These are phyloP conservation scores for Cladochytrium replicatum DNA, from an alignment of 192 early-diverging fungal genomes.

Conservation along the genomic window DNA sequence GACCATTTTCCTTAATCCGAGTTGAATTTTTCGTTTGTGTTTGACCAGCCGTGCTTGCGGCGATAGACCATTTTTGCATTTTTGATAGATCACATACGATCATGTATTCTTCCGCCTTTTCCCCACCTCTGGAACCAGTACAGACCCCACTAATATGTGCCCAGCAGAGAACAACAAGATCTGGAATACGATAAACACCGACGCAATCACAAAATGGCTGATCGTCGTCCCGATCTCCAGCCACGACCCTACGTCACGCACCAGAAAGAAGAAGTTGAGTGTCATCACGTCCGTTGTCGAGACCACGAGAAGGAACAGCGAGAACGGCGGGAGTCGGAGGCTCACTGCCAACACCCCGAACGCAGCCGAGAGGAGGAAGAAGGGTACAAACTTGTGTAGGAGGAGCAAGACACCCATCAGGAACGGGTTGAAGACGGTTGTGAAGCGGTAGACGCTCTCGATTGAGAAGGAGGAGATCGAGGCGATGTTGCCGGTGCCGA, in stretches of 20 bases:
- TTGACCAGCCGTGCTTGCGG: no score
- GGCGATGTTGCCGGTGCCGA: conserved; percentile 94
- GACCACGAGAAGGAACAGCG: conserved; percentile 75
- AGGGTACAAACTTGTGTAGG: conserved; percentile 87
- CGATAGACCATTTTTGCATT: no score
- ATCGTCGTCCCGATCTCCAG: conserved; percentile 95
- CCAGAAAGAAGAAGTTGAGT: conserved; percentile 93
- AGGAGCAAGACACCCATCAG: conserved; percentile 77
- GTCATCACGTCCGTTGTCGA: conserved; percentile 88
- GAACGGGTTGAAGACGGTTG: conserved; percentile 84
- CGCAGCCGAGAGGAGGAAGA: conserved; percentile 79
- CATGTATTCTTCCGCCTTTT: neutral
- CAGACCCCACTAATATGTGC: conserved; percentile 43
- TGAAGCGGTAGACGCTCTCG: conserved; percentile 79
- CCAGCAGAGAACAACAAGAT: conserved; percentile 76
- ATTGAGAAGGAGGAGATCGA: conserved; percentile 76
- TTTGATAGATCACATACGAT: no score
- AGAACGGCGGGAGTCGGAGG: conserved; percentile 74
- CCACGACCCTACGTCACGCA: conserved; percentile 86
- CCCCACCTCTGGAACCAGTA: conserved; percentile 25
- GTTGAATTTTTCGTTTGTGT: no score
- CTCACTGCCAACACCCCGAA: conserved; percentile 68
- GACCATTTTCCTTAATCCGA: no score
- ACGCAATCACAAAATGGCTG: conserved; percentile 88
- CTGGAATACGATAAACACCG: conserved; percentile 85